phyloP scores from a whole-genome alignment of 2,329 filamentous ascomycete species.

The Knoxdaviesia capensis region DNA sequence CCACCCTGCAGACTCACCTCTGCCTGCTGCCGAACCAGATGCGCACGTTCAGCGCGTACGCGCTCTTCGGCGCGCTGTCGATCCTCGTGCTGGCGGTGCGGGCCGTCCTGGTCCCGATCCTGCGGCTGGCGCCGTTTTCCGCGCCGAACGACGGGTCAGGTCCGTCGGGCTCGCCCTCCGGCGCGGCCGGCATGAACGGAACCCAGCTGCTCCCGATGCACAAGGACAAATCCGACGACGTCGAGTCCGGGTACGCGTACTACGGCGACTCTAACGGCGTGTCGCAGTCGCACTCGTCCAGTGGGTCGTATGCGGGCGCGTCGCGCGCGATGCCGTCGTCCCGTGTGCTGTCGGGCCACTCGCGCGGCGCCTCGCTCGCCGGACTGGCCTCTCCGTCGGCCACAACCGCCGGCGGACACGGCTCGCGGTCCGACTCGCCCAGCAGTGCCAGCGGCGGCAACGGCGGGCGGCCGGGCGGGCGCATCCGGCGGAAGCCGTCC shows the following conservation, averaged over 20 bases:
- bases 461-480: conserved; percentile 2
- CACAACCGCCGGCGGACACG: neutral
- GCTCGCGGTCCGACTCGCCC: neutral
- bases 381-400: conserved; percentile 7
- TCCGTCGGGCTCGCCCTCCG: no score
- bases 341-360: neutral
- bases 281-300: conserved; percentile 11
- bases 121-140: conserved; percentile 32
- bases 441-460: neutral
- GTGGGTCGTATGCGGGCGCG: conserved; percentile 6
- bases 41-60: conserved; percentile 65
- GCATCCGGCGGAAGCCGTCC: neutral
- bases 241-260: conserved; percentile 15
- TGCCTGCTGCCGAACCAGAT: conserved; percentile 84
- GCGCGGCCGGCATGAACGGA: conserved; percentile 9
- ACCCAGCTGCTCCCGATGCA: conserved; percentile 22
- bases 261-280: conserved; percentile 9
- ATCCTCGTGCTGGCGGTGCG: conserved; percentile 29
- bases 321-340: conserved; percentile 1
- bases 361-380: neutral
- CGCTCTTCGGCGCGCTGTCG: conserved; percentile 34
- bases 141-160: no score
- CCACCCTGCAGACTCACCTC: conserved; percentile 70
- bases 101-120: conserved; percentile 34
- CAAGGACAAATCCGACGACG: conserved; percentile 32